Conservation (phyloP, 1,284 basidiomycete species). For the Pholiota adiposa region DNA sequence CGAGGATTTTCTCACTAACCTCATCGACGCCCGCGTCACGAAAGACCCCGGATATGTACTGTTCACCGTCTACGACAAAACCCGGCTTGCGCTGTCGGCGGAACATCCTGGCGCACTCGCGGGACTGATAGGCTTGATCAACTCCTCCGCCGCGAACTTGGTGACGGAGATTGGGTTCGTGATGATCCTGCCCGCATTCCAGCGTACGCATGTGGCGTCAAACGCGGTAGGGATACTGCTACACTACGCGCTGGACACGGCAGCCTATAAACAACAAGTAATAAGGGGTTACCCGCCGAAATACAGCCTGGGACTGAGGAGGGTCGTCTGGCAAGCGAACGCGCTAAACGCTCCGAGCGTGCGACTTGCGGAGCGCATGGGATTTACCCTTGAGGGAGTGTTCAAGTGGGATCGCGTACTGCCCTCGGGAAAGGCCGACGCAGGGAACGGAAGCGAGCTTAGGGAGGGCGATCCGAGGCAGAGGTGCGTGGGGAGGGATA, state of each 20-base stretch:
- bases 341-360: slow-evolving; percentile 53
- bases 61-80: slow-evolving; percentile 55
- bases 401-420: slow-evolving; percentile 58
- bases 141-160: slow-evolving; percentile 43
- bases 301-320: slow-evolving; percentile 62
- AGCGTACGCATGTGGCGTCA: slow-evolving; percentile 65
- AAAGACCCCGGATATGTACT: slow-evolving; percentile 37
- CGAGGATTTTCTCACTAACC: slow-evolving; percentile 35
- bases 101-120: slow-evolving; percentile 34
- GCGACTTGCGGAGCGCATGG: slow-evolving; percentile 58
- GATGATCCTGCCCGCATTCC: slow-evolving; percentile 59
- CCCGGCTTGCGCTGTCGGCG: no score
- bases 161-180: slow-evolving; percentile 54
- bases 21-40: slow-evolving; percentile 36
- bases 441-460: slow-evolving; percentile 35
- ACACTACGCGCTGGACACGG: slow-evolving; percentile 22
- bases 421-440: slow-evolving; percentile 35
- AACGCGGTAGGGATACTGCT: slow-evolving; percentile 66
- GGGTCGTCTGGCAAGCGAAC: slow-evolving; percentile 66
- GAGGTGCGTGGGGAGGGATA: slow-evolving; percentile 47
- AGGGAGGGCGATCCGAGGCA: slow-evolving; percentile 45
- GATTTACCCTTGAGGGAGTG: slow-evolving; percentile 61
- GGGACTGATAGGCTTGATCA: slow-evolving; percentile 47
- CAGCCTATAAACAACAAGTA: no score
- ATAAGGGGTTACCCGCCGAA: no score